These are phyloP conservation scores for Aureobasidium sp. DNA, from an alignment of 2,329 filamentous ascomycete species.

Conservation along the genomic window DNA sequence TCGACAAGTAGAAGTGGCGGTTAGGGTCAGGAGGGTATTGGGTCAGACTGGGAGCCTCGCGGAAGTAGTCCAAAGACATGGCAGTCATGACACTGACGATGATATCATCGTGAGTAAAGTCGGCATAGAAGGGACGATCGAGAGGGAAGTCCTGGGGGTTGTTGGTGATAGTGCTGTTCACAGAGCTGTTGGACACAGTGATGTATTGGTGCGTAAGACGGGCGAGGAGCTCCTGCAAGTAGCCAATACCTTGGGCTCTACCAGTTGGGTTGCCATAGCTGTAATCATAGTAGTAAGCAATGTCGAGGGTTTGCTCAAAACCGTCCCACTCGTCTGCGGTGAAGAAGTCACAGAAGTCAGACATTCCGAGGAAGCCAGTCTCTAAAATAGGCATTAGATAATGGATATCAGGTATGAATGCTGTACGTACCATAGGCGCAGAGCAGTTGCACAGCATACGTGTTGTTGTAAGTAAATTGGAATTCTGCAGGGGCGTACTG, in stretches of 20 bases:
- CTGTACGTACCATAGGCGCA: conserved; percentile 42
- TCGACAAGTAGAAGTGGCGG: conserved; percentile 43
- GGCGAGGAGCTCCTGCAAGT: conserved; percentile 46
- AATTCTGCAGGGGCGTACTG: conserved; percentile 43
- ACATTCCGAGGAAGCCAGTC: conserved; percentile 42
- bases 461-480: conserved; percentile 43
- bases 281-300: conserved; percentile 44
- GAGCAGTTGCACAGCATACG: conserved; percentile 42
- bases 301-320: conserved; percentile 48
- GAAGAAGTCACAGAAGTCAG: conserved; percentile 49
- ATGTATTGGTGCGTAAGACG: conserved; percentile 44
- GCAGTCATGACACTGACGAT: conserved; percentile 46
- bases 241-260: conserved; percentile 48
- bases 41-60: conserved; percentile 38
- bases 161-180: conserved; percentile 45
- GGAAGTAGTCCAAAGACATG: conserved; percentile 50
- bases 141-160: conserved; percentile 43
- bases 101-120: conserved; percentile 50
- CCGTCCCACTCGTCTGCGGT: conserved; percentile 49
- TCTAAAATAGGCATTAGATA: conserved; percentile 22
- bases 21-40: conserved; percentile 38
- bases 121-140: conserved; percentile 44
- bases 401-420: neutral
- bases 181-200: conserved; percentile 42
- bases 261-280: conserved; percentile 44